Base-by-base conservation (phyloP, 306 rosid species). In the Oxytropis ochrocephala region DNA sequence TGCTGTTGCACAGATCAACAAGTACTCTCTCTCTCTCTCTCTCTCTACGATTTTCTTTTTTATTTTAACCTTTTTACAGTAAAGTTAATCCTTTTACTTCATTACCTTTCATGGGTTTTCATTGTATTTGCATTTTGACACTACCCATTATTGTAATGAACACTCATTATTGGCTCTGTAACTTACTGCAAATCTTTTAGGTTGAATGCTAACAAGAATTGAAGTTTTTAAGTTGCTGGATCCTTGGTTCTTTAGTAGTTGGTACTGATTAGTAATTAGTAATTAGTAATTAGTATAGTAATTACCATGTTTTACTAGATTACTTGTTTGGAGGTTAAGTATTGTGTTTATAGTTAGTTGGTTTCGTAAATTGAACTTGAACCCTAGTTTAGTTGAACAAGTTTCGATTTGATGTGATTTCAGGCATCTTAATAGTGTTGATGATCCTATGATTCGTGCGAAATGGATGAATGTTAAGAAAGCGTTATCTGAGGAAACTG, bases 401-500 rank as follows among this genome's bases (percentile, higher is more conserved):
- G 69, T 50, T 68, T 68, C 16, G 8, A 59, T 17, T 39, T 70
- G 4, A 0, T 42, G 27, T 62, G 67, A 39, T 73, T 74, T 42
- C 65, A 76, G 84, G 88, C 96, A 92, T 79, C 76, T 92, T 18
- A 86, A 68, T 72, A 82, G 73, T 3, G 83, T 88, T 5, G 98
- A 92, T 4, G 98, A 92, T 47, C 98, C 96, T 2, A 75, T 90
- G 54, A 80, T 90, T 54, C 89, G 96, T 8, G 24, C 96, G 1
- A 90, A 92, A 85, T 92, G 96, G 98, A 88, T 88, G 93, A 92
- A 82, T 42, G 98, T 90, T 36, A 92, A 92, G 86, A 92, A 92
- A 76, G 86, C 96, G 16, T 85, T 92, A 14, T 72, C 88, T 0
- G 96, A 90, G 79, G 96, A 92, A 83, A 84, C 87, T 6, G 98